Conservation (phyloP, 495 filamentous ascomycete species). For the Neurospora tetraspora region DNA sequence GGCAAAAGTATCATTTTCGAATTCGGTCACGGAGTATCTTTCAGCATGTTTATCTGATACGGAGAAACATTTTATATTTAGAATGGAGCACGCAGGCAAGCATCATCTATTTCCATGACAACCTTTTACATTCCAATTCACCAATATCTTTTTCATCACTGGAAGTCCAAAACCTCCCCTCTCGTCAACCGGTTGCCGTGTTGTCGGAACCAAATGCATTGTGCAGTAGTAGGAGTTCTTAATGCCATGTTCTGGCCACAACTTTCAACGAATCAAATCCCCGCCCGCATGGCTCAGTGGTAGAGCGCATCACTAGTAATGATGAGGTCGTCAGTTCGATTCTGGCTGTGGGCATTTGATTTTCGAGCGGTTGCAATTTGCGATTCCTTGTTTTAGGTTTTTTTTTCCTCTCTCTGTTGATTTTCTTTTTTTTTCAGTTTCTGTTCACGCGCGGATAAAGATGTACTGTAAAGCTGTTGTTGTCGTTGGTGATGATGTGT, state of each 20-base stretch:
- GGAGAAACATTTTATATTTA: background rate
- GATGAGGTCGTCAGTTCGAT: background rate
- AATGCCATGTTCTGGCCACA: accelerated
- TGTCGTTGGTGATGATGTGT: background rate
- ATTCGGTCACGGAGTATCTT: background rate
- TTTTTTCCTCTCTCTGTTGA: background rate
- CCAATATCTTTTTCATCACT: background rate
- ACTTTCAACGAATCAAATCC: background rate
- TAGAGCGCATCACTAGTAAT: background rate
- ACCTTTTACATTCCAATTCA: background rate
- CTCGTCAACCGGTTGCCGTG: background rate
- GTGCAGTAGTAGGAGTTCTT: too few species aligned
- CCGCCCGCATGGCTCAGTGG: background rate
- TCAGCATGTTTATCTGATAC: background rate
- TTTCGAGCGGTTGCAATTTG: background rate
- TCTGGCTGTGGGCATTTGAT: background rate
- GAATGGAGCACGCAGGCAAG: background rate
- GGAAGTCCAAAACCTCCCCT: too few species aligned
- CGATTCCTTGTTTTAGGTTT: background rate
- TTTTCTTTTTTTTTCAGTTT: background rate
- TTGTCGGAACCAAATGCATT: background rate
- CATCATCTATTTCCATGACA: accelerated
- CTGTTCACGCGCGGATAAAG: background rate
- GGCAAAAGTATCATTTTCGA: background rate
- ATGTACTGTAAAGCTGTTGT: background rate